These are phyloP conservation scores for Podila verticillata DNA, from an alignment of 192 early-diverging fungal genomes.

Conservation along the genomic window DNA sequence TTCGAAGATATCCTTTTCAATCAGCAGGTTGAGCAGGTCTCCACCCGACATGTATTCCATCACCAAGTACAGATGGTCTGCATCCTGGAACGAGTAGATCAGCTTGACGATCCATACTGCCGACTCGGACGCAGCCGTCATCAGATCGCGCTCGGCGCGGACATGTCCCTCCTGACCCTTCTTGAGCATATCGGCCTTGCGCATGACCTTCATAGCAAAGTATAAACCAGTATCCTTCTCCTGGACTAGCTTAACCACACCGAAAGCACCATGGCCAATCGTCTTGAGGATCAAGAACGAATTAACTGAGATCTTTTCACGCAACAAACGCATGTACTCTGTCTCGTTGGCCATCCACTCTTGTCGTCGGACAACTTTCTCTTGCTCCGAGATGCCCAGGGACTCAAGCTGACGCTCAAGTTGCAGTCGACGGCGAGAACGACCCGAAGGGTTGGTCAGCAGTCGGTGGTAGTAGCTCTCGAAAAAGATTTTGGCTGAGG, in stretches of 20 bases:
- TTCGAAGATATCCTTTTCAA: conserved; percentile 81
- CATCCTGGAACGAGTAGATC: conserved; percentile 93
- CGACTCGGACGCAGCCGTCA: conserved; percentile 64
- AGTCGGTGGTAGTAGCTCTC: conserved; percentile 69
- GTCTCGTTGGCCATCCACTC: conserved; percentile 62
- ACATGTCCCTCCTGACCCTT: conserved; percentile 79
- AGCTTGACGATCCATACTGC: conserved; percentile 90
- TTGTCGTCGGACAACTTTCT: conserved; percentile 60
- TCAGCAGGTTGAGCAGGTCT: conserved; percentile 94
- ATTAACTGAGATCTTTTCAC: conserved; percentile 51
- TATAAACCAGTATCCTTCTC: conserved; percentile 78
- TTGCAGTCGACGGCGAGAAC: conserved; percentile 57
- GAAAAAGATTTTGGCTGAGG: conserved; percentile 69
- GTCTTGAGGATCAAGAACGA: conserved; percentile 77
- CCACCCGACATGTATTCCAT: conserved; percentile 99
- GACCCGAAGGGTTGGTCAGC: conserved; percentile 57
- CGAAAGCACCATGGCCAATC: conserved; percentile 83
- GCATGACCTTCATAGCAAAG: conserved; percentile 86
- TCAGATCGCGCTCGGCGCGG: conserved; percentile 77
- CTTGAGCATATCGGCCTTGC: conserved; percentile 78
- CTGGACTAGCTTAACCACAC: conserved; percentile 79
- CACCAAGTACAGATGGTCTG: conserved; percentile 88
- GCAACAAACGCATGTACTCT: conserved; percentile 60
- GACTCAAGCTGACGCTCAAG: conserved; percentile 62
- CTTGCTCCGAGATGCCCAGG: conserved; percentile 56